Conservation (phyloP, 2,329 filamentous ascomycete species). For the Botrytis pseudocinerea region DNA sequence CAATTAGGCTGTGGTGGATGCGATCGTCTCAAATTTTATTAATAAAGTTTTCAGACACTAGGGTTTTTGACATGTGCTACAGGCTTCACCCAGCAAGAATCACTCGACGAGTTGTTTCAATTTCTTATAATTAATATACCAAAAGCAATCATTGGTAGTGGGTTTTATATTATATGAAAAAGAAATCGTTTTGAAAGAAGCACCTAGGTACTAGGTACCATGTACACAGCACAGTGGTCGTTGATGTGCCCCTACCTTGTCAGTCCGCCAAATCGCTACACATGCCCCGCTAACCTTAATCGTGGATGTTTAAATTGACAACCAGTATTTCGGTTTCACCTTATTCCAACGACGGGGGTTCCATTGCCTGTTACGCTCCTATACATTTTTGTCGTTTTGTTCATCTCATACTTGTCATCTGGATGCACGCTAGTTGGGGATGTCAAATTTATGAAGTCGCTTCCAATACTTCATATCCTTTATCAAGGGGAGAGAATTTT, state of each 20-base stretch:
- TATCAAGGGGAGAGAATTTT: background rate
- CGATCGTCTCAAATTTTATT: background rate
- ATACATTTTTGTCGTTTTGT: no score
- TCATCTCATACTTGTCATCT: background rate
- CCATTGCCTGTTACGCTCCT: background rate
- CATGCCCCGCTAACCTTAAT: background rate
- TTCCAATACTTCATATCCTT: background rate
- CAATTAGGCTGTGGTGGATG: background rate
- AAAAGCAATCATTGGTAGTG: background rate
- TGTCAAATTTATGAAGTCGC: background rate
- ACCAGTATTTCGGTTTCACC: background rate
- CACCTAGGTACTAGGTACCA: background rate
- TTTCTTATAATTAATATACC: background rate
- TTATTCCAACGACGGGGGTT: constrained; percentile 3
- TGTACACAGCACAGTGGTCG: background rate
- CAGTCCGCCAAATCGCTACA: background rate
- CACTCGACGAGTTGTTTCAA: background rate
- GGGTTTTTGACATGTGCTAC: background rate
- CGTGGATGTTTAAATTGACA: background rate
- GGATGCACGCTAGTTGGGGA: no score
- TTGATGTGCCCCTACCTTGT: background rate
- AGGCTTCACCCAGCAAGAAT: background rate
- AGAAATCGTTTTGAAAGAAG: background rate
- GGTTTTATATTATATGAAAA: background rate
- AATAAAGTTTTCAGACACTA: background rate